Evolutionary conservation across 257 asterid species (phyloP).

Genomic region (Parsonsia alboflavescens): DNA sequence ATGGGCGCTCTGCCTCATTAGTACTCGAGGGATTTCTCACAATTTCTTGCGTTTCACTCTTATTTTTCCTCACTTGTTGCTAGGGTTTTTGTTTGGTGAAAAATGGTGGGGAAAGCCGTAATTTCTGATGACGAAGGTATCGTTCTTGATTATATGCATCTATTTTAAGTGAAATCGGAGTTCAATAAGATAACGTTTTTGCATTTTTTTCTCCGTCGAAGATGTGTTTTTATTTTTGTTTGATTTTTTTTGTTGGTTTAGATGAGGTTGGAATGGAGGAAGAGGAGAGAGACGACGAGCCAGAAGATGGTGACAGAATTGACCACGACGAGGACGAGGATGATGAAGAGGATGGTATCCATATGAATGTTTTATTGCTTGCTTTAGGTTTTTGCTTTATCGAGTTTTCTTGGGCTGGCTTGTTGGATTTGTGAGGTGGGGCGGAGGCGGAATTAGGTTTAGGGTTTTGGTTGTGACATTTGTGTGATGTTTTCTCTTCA

Average conservation of each 20-base stretch:
- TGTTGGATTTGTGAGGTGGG: background rate
- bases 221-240: background rate
- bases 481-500: background rate
- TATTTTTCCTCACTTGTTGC: background rate
- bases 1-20: background rate
- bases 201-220: background rate
- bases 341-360: slow-evolving; percentile 77
- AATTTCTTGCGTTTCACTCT: background rate
- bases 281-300: slow-evolving; percentile 70
- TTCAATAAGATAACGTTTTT: background rate
- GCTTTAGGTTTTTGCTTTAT: background rate
- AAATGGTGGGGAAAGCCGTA: slow-evolving; percentile 63
- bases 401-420: background rate
- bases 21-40: background rate
- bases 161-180: too few relatives aligned
- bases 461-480: slow-evolving; percentile 6
- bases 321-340: slow-evolving; percentile 66
- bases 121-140: slow-evolving; percentile 84
- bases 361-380: background rate
- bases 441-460: background rate
- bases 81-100: slow-evolving; percentile 39
- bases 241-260: slow-evolving; percentile 16
- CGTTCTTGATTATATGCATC: background rate
- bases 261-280: slow-evolving; percentile 66
- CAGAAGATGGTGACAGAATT: slow-evolving; percentile 40